phyloP scores from a whole-genome alignment of 257 asterid species.

The Solanum ossicruentum region DNA sequence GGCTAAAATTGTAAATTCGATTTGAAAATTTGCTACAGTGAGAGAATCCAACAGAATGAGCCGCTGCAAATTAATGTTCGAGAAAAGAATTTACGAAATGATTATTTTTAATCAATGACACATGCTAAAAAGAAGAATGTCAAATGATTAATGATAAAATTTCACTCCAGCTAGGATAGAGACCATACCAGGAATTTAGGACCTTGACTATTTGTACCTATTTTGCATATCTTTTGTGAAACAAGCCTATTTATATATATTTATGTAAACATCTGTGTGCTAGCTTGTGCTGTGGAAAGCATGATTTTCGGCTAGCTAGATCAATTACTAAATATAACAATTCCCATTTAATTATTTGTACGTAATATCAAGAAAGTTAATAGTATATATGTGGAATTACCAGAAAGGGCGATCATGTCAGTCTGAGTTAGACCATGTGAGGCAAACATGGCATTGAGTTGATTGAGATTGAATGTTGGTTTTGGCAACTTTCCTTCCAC shows the following conservation, averaged over 20 bases:
- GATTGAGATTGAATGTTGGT: slow-evolving; percentile 52
- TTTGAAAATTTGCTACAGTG: slow-evolving; percentile 62
- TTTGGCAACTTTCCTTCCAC: slow-evolving; percentile 68
- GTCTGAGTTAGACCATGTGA: slow-evolving; percentile 39
- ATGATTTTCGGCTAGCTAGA: neutral
- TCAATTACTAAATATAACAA: neutral
- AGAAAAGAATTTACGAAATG: too few relatives aligned
- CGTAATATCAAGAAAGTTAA: neutral
- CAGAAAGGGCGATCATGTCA: slow-evolving; percentile 93
- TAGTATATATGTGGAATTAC: slow-evolving; percentile 9
- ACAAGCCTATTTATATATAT: neutral
- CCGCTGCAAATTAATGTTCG: slow-evolving; percentile 21
- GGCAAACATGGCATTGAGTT: slow-evolving; percentile 54
- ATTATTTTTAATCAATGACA: neutral
- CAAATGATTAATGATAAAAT: neutral
- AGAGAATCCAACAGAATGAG: slow-evolving; percentile 78
- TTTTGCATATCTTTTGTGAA: too few relatives aligned
- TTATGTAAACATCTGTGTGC: neutral
- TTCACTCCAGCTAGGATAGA: neutral
- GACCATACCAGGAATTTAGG: neutral
- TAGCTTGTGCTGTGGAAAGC: neutral
- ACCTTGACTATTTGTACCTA: too few relatives aligned
- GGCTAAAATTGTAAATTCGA: slow-evolving; percentile 59
- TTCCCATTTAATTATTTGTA: neutral
- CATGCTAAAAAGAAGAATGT: neutral